Evolutionary conservation across 1,284 basidiomycete species (phyloP).

Genomic region (Ganoderma lingzhi): DNA sequence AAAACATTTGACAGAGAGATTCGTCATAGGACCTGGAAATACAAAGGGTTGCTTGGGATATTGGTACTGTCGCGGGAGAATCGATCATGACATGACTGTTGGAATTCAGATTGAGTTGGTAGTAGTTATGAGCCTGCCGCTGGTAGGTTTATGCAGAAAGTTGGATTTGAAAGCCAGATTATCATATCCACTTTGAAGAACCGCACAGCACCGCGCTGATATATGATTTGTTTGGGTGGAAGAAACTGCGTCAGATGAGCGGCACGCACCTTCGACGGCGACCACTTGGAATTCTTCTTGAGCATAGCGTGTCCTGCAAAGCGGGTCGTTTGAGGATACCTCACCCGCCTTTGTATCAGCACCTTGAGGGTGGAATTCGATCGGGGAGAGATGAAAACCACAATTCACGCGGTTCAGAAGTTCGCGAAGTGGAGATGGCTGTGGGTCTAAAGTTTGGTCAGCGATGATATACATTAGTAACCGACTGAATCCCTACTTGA

Average conservation of each 20-base stretch:
- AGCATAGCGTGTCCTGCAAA: not conserved
- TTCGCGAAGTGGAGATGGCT: not conserved
- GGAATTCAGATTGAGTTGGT: not conserved
- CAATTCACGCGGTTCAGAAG: not conserved
- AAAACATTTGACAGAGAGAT: not conserved
- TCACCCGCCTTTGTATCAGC: not conserved
- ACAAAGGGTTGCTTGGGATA: not conserved
- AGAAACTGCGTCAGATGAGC: not conserved
- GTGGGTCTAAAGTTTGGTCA: conserved; percentile 1
- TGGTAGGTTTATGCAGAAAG: not conserved
- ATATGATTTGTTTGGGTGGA: not conserved
- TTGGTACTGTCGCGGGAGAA: not conserved
- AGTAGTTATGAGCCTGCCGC: not conserved
- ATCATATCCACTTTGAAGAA: not conserved
- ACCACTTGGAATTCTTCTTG: not conserved
- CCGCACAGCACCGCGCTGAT: not conserved
- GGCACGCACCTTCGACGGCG: not conserved
- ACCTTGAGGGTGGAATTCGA: too few relatives aligned
- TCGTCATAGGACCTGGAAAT: not conserved
- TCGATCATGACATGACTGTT: not conserved
- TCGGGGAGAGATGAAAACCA: not conserved
- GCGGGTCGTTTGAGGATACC: not conserved
- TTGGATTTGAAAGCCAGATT: not conserved
- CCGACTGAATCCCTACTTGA: not conserved
- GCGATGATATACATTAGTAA: not conserved